Conservation (phyloP, 495 filamentous ascomycete genomes). For the Penicillium manginii region DNA sequence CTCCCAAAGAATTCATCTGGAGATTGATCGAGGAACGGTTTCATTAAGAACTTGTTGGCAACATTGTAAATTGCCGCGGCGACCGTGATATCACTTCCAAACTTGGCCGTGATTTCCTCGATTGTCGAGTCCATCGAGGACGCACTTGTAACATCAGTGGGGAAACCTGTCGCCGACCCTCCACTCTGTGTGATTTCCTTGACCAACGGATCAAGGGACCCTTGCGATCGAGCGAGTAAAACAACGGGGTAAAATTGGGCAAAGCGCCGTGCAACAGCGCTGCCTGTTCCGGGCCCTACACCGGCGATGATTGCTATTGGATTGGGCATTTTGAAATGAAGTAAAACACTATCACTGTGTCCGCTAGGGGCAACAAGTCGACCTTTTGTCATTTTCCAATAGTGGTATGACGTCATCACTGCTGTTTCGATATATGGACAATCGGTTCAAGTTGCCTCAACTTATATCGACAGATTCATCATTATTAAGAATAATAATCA, state of each 20-base stretch:
- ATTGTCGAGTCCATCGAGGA: conserved; percentile 58
- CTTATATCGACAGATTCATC: too few relatives aligned
- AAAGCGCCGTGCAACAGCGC: conserved; percentile 60
- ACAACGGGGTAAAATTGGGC: conserved; percentile 67
- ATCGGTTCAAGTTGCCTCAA: too few relatives aligned
- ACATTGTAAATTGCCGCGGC: conserved; percentile 77
- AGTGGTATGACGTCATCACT: background rate
- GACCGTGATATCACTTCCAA: conserved; percentile 40
- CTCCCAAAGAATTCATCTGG: conserved; percentile 58
- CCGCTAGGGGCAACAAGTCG: background rate
- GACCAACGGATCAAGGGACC: conserved; percentile 60
- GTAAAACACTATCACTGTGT: background rate
- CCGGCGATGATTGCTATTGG: conserved; percentile 60
- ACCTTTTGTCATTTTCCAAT: background rate
- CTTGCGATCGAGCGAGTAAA: conserved; percentile 62
- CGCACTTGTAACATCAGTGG: conserved; percentile 60
- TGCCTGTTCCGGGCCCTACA: conserved; percentile 60
- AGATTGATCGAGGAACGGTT: conserved; percentile 68
- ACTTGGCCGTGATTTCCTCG: conserved; percentile 56
- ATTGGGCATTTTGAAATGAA: conserved; percentile 7
- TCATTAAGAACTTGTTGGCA: conserved; percentile 57
- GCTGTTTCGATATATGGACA: background rate
- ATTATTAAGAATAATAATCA: too few relatives aligned
- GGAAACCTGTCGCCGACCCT: conserved; percentile 67
- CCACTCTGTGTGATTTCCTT: conserved; percentile 63